Evolutionary conservation across 164 flowering plant genomes (phyloP), one percentile per base, ranked within the genome.

Genomic region (Liquidambar formosana): DNA sequence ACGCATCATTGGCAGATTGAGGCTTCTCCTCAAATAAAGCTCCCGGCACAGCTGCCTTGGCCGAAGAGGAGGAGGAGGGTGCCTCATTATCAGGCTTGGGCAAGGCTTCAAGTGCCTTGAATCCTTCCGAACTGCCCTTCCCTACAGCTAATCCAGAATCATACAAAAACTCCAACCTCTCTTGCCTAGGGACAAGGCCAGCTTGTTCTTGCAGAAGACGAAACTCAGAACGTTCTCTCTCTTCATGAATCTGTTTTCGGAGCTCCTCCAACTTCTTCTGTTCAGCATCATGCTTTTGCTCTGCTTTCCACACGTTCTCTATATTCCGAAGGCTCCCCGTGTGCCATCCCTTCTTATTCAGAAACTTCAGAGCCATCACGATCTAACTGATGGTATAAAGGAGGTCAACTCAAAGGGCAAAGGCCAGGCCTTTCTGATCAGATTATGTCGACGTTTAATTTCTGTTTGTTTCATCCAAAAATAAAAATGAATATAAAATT

Each of bases 261-360:
- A 95, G 93, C 75, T 95, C 99, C 28, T 95, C 99, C 70, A 95
- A 83, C 75, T 95, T 95, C 84, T 77, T 84, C 80, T 93, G 82
- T 75, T 95, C 97, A 15, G 93, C 93, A 4, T 90, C 96, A 65
- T 84, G 87, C 79, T 95, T 95, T 74, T 93, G 99, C 87, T 95
- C 99, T 5, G 97, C 99, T 69, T 95, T 95, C 99, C 99, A 95
- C 8, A 95, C 99, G 72, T 88, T 95, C 83, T 95, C 99, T 46
- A 95, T 85, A 83, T 93, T 95, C 61, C 99, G 75, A 8, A 95
- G 84, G 67, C 97, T 89, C 12, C 99, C 97, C 59, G 99, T 93
- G 77, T 95, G 99, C 99, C 99, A 95, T 78, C 99, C 99, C 76
- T 95, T 95, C 85, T 95, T 95, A 88, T 95, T 95, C 86, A 95